phyloP scores from a whole-genome alignment of 176 grass and related monocot genomes.

The barley (Hordeum vulgare) region MorexV3_pseudomolecules_assembly NC_058518.1:50003149-50003648 shows the following conservation, averaged over 20 bases:
- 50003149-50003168: background rate
- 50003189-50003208: background rate
- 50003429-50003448: background rate
- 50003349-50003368: background rate
- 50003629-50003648: conserved; percentile 28
- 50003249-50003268: background rate
- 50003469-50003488: background rate
- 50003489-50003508: background rate
- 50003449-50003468: background rate
- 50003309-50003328: background rate
- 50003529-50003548: conserved; percentile 60
- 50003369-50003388: too few relatives aligned
- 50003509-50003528: background rate
- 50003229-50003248: background rate
- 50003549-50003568: conserved; percentile 66
- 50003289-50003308: conserved; percentile 15
- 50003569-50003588: conserved; percentile 56
- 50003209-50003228: background rate
- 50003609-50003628: conserved; percentile 72
- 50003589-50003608: conserved; percentile 61
- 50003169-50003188: background rate
- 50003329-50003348: background rate
- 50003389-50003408: background rate
- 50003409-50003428: background rate
- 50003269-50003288: conserved; percentile 30